Percentiles rank a stretch among this genome's conserved stretches.
phyloP scores from a whole-genome alignment of 139 green algal species.

The Trebouxia sp. region DNA sequence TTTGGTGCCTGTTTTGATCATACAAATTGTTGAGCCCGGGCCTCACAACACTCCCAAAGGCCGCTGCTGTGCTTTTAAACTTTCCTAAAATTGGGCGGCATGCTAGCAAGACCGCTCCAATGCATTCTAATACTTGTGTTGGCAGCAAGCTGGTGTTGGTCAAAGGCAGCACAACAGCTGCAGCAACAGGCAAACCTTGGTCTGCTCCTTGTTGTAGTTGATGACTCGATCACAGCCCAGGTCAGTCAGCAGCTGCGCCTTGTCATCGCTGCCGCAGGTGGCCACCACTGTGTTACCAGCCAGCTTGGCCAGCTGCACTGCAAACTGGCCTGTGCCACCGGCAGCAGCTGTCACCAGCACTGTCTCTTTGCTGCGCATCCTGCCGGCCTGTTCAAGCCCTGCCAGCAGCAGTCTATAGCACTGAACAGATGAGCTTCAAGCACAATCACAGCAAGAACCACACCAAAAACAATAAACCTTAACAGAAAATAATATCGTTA shows the following conservation, averaged over 20 bases:
- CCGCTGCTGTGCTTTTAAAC: no score
- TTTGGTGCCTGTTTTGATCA: no score
- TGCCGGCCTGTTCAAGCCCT: conserved; percentile 57
- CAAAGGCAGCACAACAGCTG: not conserved
- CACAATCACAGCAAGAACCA: no score
- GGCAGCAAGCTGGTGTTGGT: not conserved
- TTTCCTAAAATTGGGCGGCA: no score
- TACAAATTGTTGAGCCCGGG: no score
- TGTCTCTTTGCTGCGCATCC: conserved; percentile 60
- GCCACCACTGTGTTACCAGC: conserved; percentile 85
- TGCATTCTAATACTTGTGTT: no score
- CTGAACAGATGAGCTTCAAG: conserved; percentile 15
- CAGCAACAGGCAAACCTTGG: not conserved
- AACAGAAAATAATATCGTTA: no score
- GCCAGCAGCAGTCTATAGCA: not conserved
- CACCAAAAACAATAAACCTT: no score
- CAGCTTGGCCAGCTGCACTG: conserved; percentile 89
- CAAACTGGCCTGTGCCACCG: conserved; percentile 92
- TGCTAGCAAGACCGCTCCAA: no score
- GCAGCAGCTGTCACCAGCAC: conserved; percentile 95
- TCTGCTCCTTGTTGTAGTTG: conserved; percentile 74
- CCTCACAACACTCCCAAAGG: no score
- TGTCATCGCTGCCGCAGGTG: conserved; percentile 77
- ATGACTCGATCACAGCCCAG: conserved; percentile 86
- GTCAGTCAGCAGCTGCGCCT: conserved; percentile 70